Percentiles rank a stretch among this genome's conserved stretches.
phyloP scores from a whole-genome alignment of 1,284 basidiomycete species.

The Somion occarium region DNA sequence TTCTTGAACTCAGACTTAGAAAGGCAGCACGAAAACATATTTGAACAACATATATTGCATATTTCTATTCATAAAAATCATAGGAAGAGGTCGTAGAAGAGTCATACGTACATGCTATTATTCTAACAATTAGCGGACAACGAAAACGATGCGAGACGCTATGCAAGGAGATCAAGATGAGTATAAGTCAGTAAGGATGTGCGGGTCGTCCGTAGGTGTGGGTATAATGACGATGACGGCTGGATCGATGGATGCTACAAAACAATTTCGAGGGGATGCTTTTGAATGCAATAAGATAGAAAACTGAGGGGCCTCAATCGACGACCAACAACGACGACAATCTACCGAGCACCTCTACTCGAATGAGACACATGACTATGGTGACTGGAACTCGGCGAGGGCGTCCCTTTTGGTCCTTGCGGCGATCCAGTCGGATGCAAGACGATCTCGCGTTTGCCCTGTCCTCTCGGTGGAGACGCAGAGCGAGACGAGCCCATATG shows the following conservation, averaged over 20 bases:
- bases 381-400: conserved; percentile 1
- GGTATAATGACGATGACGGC: neutral
- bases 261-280: neutral
- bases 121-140: too few relatives aligned
- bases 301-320: neutral
- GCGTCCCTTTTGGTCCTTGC: neutral
- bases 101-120: neutral
- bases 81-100: neutral
- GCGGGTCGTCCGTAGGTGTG: neutral
- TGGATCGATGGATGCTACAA: neutral
- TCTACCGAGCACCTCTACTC: neutral
- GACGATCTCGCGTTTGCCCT: conserved; percentile 1
- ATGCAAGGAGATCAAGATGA: neutral
- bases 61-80: neutral
- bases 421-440: neutral
- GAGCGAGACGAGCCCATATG: neutral
- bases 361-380: neutral
- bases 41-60: neutral
- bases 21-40: too few relatives aligned
- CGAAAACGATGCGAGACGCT: too few relatives aligned
- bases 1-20: too few relatives aligned
- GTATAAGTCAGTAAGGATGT: neutral
- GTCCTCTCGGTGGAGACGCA: neutral
- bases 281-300: neutral
- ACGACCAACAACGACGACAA: neutral